Evolutionary conservation across 2,329 filamentous ascomycete genomes (phyloP).

Genomic region (Curvularia sp.): DNA sequence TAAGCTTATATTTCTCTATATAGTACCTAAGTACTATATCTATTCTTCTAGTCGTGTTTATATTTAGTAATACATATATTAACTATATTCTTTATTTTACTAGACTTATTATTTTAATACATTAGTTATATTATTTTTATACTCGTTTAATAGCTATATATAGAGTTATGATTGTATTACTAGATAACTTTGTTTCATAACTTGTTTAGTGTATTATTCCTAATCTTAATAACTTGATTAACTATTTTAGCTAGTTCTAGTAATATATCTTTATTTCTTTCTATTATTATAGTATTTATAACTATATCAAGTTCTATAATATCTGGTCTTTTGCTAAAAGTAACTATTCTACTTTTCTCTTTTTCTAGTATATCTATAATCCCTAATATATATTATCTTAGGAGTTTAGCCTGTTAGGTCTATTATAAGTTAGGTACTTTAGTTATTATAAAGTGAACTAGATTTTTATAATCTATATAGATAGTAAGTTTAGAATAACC

Average conservation of each 20-base stretch:
- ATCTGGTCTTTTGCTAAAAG: not conserved
- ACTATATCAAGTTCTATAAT: not conserved
- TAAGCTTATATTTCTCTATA: not conserved
- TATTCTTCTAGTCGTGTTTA: not conserved
- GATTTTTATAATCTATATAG: too few species aligned
- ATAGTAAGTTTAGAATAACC: too few species aligned
- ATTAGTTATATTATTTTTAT: not conserved
- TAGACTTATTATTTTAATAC: not conserved
- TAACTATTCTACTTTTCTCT: not conserved
- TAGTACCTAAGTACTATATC: not conserved
- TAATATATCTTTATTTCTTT: not conserved
- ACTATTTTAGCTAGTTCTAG: not conserved
- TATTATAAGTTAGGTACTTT: too few species aligned
- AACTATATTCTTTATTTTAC: slow-evolving; percentile 1
- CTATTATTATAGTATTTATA: not conserved
- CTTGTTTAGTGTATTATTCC: not conserved
- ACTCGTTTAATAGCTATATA: not conserved
- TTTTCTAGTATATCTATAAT: not conserved
- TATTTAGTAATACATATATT: not conserved
- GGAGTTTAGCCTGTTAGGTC: not conserved
- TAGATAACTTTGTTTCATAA: not conserved
- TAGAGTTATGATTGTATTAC: not conserved
- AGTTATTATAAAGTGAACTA: too few species aligned
- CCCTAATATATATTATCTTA: not conserved
- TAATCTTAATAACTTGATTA: not conserved